Percentiles rank a stretch among this genome's conserved stretches.
Conservation (phyloP, 2,329 filamentous ascomycete species). For the Alternaria novae-zelandiae region DNA sequence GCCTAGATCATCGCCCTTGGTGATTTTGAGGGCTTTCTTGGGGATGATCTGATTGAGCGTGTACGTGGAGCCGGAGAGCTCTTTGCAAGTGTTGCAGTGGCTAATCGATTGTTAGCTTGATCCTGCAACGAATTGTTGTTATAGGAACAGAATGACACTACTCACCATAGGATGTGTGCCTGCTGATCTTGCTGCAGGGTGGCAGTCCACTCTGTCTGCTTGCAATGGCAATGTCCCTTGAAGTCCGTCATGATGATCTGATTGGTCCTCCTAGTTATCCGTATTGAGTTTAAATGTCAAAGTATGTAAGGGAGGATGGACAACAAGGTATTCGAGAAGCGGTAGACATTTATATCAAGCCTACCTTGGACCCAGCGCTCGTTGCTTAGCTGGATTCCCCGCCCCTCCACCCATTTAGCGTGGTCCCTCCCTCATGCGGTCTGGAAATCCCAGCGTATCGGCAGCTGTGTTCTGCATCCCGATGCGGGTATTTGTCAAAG, state of each 20-base stretch:
- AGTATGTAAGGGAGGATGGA: neutral
- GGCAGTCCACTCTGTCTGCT: constrained; percentile 59
- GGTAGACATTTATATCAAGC: constrained; percentile 2
- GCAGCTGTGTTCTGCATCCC: neutral
- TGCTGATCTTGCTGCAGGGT: constrained; percentile 55
- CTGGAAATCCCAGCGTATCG: constrained; percentile 5
- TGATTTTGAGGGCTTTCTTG: constrained; percentile 57
- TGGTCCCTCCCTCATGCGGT: neutral
- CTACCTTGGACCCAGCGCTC: neutral
- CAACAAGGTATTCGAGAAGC: constrained; percentile 17
- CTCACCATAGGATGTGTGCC: constrained; percentile 56
- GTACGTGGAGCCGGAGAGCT: constrained; percentile 58
- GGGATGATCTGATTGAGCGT: constrained; percentile 64
- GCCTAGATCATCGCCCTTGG: constrained; percentile 57
- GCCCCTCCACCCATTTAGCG: neutral
- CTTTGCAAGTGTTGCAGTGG: constrained; percentile 65
- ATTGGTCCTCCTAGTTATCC: neutral
- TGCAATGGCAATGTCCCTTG: constrained; percentile 63
- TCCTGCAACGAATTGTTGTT: neutral
- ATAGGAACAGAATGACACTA: constrained; percentile 8
- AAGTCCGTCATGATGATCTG: constrained; percentile 52
- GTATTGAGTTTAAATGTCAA: neutral
- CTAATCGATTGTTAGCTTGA: constrained; percentile 34
- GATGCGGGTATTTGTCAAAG: constrained; percentile 8
- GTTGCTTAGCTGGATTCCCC: neutral